Evolutionary conservation across 2,329 filamentous ascomycete species (phyloP).

Genomic region (Pseudogymnoascus sp.): DNA sequence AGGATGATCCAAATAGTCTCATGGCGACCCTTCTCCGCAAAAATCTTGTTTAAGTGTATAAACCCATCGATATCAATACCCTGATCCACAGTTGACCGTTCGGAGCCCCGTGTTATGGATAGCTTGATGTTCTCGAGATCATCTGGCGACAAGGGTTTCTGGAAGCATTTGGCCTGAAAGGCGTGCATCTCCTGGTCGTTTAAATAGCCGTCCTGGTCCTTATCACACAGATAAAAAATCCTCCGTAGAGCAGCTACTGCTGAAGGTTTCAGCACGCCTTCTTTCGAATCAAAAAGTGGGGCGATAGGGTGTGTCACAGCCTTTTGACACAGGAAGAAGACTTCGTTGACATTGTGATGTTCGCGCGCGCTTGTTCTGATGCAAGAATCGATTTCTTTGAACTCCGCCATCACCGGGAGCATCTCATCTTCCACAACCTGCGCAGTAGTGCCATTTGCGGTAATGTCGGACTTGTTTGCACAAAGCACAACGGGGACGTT

Average conservation of each 20-base stretch:
- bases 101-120: slow-evolving; percentile 66
- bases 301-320: slow-evolving; percentile 96
- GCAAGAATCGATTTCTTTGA: slow-evolving; percentile 97
- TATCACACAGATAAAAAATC: slow-evolving; percentile 94
- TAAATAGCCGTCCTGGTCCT: slow-evolving; percentile 88
- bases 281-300: slow-evolving; percentile 93
- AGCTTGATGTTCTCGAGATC: slow-evolving; percentile 89
- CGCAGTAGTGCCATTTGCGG: slow-evolving; percentile 64
- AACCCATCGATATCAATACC: slow-evolving; percentile 83
- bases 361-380: slow-evolving; percentile 90
- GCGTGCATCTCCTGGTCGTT: slow-evolving; percentile 86
- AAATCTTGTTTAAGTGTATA: slow-evolving; percentile 86
- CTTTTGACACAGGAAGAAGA: slow-evolving; percentile 97
- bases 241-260: slow-evolving; percentile 80
- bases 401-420: slow-evolving; percentile 96
- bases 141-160: slow-evolving; percentile 71
- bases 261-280: slow-evolving; percentile 77
- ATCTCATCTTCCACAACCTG: slow-evolving; percentile 95
- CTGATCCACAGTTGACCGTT: slow-evolving; percentile 54
- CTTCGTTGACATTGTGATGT: slow-evolving; percentile 89
- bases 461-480: slow-evolving; percentile 93
- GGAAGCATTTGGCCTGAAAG: slow-evolving; percentile 89
- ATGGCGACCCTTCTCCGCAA: slow-evolving; percentile 93
- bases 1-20: slow-evolving; percentile 98
- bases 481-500: slow-evolving; percentile 96